Base-by-base conservation (phyloP, 2,329 filamentous ascomycete species). In the Mycosphaerella sp. region DNA sequence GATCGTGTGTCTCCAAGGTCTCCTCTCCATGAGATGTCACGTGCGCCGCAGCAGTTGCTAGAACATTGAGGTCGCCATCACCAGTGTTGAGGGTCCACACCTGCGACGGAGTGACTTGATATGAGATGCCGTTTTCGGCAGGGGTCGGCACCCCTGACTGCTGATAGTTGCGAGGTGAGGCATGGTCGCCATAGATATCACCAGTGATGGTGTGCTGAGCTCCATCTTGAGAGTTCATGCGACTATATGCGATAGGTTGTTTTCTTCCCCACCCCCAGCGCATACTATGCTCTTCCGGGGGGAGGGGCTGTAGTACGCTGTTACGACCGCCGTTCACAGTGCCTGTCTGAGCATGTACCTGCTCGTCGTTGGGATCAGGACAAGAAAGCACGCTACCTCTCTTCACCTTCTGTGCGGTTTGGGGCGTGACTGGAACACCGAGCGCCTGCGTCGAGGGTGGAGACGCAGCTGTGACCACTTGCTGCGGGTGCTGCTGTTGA, bases 1-100 rank as follows among this genome's bases (percentile, higher is more conserved):
- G 8, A 7, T 38, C 12, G 34, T 38, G 12, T 38, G 34, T 11
- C 34, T 10, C 12, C 6, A 38, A 38, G 6, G 39, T 23, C 29
- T 43, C n/a, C n/a, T 10, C 48, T 6, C 12, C 11, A 11, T 50
- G 39, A 21, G 48, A 26, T 12, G 17, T 42, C 12, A 43, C 39
- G 6, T 50, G 48, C 12, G 42, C 39, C 7, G 48, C 42, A 45
- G 48, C 48, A 38, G 43, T 23, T 32, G 42, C 48, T 6, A 45
- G 48, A 14, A 38, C 26, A 21, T 51, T 38, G 40, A 51, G 48
- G 34, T 51, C 41, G 29, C 48, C 7, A 8, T n/a, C 48, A 7
- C 11, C 23, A n/a, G 48, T 45, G 17, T 51, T 45, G 32, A 45
- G 5, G 21, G 43, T 21, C 48, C 48, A 51, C 14, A 23, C 29